Evolutionary conservation across 352 stramenopile species (phyloP), one percentile per base, ranked within the genome.

Genomic region (Saprolegnia parasitica): DNA sequence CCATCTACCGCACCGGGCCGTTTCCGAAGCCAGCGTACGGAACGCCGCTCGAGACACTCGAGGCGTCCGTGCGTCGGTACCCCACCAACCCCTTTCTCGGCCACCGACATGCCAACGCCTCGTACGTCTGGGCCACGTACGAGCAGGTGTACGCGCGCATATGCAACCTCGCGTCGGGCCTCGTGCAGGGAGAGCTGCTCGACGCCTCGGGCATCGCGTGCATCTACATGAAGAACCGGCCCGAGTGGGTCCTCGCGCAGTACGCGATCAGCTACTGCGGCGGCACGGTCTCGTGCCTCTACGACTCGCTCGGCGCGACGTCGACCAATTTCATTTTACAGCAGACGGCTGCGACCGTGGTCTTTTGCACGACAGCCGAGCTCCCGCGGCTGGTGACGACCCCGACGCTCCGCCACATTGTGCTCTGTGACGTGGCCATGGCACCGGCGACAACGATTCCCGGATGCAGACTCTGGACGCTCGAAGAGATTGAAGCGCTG

Each of bases 141-240:
- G 13, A 60, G 60, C 67, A 20, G 76, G 79, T 65, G 21, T 56
- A 65, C 39, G 70, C 68, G 46, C 71, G 72, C 50, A 29, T 78
- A 26, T 35, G 77, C 60, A 42, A 74, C 68, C 75, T 78, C 45
- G 67, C 74, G 8, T 72, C 72, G 24, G 72, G 65, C 20, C 73
- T 79, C 1, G 60, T 74, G 60, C 57, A 74, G 26, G 72, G 73
- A 42, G 37, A 65, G n/a, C 68, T 79, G n/a, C 71, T 52, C 15
- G 76, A 87, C 52, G 74, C 75, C n/a, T 65, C 88, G 46, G 76
- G 78, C 35, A 88, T 96, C 70, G 55, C 98, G 18, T 93, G 82
- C 32, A 84, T 99, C 57, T 99, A 98, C 78, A 97, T 97, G 80
- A 97, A 95, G 75, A 99, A 99, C 75, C 96, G 84, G 16, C 86